Conservation (phyloP, 2,329 filamentous ascomycete genomes). For the Dactylellina sp. region DNA sequence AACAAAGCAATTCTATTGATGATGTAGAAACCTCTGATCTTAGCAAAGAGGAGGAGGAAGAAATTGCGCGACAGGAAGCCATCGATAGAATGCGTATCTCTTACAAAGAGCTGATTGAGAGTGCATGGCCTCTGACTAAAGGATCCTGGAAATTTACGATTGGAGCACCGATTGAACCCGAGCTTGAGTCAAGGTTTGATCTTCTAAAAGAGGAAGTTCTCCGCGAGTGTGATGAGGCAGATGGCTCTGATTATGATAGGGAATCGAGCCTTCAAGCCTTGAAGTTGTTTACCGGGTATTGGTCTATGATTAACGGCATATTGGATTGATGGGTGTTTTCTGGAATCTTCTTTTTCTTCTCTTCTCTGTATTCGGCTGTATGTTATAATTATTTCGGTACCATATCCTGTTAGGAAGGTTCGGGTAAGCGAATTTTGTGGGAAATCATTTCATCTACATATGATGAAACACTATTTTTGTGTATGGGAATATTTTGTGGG, state of each 20-base stretch:
- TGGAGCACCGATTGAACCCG: not conserved
- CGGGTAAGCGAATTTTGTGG: too few species aligned
- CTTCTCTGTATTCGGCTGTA: too few species aligned
- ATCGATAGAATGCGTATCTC: not conserved
- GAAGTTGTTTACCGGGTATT: not conserved
- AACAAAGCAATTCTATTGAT: not conserved
- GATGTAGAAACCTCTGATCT: not conserved
- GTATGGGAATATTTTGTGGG: too few species aligned
- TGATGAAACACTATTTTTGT: too few species aligned
- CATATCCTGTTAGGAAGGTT: too few species aligned
- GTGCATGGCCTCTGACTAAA: not conserved
- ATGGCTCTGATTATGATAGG: not conserved
- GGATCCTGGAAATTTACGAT: not conserved
- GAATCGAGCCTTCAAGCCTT: conserved; percentile 1
- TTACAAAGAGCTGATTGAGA: not conserved
- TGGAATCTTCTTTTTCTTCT: too few species aligned
- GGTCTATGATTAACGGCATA: not conserved
- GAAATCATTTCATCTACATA: too few species aligned
- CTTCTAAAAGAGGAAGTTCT: not conserved
- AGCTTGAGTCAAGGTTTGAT: not conserved
- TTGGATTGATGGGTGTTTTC: too few species aligned
- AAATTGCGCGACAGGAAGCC: not conserved
- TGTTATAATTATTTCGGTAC: too few species aligned
- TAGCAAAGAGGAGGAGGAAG: not conserved
- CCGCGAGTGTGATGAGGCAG: not conserved